A percentile compares a stretch with the other conserved stretches of the same genome.
Evolutionary conservation across 805 yeast genomes (phyloP).

Genomic region (Candida sakaeoensis): DNA sequence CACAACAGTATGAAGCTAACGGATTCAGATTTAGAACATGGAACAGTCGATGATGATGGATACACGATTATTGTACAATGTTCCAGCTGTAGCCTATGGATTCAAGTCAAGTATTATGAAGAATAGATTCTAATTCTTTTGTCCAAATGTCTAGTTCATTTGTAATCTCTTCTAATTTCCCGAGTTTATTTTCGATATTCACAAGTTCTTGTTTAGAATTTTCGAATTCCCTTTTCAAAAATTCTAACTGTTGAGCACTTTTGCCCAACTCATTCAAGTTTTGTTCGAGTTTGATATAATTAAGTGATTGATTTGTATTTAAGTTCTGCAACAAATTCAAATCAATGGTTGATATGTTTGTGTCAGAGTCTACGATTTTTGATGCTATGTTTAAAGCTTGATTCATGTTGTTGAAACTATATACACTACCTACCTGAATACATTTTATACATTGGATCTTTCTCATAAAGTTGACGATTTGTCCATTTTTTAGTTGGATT

Average conservation of each 20-base stretch:
- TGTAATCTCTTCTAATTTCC: slow-evolving; percentile 42
- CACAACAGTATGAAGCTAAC: slow-evolving; percentile 51
- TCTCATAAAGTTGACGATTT: slow-evolving; percentile 48
- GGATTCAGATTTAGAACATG: slow-evolving; percentile 60
- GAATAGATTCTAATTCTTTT: slow-evolving; percentile 44
- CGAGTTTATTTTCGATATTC: slow-evolving; percentile 32
- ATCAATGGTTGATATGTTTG: slow-evolving; percentile 40
- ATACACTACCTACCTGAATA: slow-evolving; percentile 50
- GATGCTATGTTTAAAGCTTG: slow-evolving; percentile 29
- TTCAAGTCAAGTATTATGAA: slow-evolving; percentile 67
- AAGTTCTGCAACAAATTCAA: slow-evolving; percentile 50
- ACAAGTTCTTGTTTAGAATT: slow-evolving; percentile 19
- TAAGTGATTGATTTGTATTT: slow-evolving; percentile 56
- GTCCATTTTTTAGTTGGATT: slow-evolving; percentile 65
- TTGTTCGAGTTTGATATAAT: slow-evolving; percentile 43
- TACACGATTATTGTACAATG: slow-evolving; percentile 66
- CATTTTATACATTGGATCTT: slow-evolving; percentile 47
- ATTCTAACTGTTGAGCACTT: slow-evolving; percentile 29
- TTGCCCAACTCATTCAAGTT: slow-evolving; percentile 41
- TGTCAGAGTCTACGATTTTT: slow-evolving; percentile 36
- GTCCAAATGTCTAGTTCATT: slow-evolving; percentile 63
- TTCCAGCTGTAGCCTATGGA: slow-evolving; percentile 80
- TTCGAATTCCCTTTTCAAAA: slow-evolving; percentile 24
- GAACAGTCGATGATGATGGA: slow-evolving; percentile 48
- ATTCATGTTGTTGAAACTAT: slow-evolving; percentile 8